Percentiles rank a stretch among this genome's conserved stretches.
These are phyloP conservation scores for Ehretia macrophylla DNA, from an alignment of 257 asterid genomes.

Conservation along the genomic window DNA sequence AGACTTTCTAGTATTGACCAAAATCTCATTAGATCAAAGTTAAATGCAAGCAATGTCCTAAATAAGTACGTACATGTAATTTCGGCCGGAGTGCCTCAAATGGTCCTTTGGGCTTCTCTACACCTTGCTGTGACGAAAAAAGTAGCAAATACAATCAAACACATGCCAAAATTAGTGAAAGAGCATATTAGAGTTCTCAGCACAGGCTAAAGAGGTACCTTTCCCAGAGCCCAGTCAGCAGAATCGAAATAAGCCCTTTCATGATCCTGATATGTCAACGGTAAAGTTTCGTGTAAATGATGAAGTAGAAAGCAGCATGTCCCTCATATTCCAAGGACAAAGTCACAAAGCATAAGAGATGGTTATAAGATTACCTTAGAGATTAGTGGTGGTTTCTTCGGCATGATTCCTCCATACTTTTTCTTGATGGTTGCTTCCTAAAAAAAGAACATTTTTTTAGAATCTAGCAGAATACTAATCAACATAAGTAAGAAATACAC, in stretches of 20 bases:
- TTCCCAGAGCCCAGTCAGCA: conserved; percentile 99
- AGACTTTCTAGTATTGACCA: too few species aligned
- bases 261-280: conserved; percentile 69
- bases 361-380: conserved; percentile 58
- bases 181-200: background rate
- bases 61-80: conserved; percentile 76
- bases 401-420: conserved; percentile 90
- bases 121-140: conserved; percentile 67
- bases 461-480: background rate
- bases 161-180: conserved; percentile 4
- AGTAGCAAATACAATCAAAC: background rate
- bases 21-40: too few species aligned
- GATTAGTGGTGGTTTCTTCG: conserved; percentile 92
- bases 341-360: conserved; percentile 1
- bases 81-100: conserved; percentile 99
- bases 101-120: conserved; percentile 96
- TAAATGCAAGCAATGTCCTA: background rate
- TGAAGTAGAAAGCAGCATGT: background rate
- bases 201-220: conserved; percentile 45
- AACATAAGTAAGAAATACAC: background rate
- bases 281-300: conserved; percentile 3
- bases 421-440: conserved; percentile 81
- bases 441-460: background rate
- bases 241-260: conserved; percentile 99
- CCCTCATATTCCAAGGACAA: background rate